A percentile compares a stretch with the other conserved stretches of the same genome.
phyloP scores from a whole-genome alignment of 2,329 filamentous ascomycete genomes.

The Penicillium frequentans region DNA sequence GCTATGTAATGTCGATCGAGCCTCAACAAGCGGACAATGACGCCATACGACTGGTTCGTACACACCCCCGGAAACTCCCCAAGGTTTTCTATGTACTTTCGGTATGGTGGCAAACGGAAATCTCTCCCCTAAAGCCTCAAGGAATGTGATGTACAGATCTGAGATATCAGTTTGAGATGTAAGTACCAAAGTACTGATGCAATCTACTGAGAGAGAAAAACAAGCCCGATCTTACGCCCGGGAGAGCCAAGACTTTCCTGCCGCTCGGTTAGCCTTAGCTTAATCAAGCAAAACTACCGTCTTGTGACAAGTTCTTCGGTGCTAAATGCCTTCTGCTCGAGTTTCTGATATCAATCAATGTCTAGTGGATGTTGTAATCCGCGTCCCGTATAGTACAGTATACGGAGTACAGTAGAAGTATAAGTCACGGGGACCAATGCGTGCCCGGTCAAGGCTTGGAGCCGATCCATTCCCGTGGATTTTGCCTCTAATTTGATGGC shows the following conservation, averaged over 20 bases:
- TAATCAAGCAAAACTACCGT: not conserved
- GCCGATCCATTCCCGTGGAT: conserved; percentile 29
- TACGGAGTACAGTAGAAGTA: not conserved
- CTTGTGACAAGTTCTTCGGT: too few relatives aligned
- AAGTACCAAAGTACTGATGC: not conserved
- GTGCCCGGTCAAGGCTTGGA: conserved; percentile 18
- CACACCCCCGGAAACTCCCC: not conserved
- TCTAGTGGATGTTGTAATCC: not conserved
- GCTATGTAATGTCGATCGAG: conserved; percentile 37
- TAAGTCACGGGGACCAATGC: conserved; percentile 7
- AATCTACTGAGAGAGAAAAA: not conserved
- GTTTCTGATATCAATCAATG: too few relatives aligned
- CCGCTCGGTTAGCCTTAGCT: conserved; percentile 3
- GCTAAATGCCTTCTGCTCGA: too few relatives aligned
- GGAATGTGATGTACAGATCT: not conserved
- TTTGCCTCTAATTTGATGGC: conserved; percentile 22
- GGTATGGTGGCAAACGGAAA: conserved; percentile 1
- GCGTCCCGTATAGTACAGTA: not conserved
- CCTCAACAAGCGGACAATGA: conserved; percentile 22
- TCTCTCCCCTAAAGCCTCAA: not conserved
- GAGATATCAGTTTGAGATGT: not conserved
- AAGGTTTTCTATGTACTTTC: not conserved
- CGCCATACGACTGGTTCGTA: conserved; percentile 15
- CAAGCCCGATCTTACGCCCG: not conserved
- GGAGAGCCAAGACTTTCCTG: not conserved